Conservation (phyloP, 2,329 filamentous ascomycete genomes). For the Achaetomium macrosporum region DNA sequence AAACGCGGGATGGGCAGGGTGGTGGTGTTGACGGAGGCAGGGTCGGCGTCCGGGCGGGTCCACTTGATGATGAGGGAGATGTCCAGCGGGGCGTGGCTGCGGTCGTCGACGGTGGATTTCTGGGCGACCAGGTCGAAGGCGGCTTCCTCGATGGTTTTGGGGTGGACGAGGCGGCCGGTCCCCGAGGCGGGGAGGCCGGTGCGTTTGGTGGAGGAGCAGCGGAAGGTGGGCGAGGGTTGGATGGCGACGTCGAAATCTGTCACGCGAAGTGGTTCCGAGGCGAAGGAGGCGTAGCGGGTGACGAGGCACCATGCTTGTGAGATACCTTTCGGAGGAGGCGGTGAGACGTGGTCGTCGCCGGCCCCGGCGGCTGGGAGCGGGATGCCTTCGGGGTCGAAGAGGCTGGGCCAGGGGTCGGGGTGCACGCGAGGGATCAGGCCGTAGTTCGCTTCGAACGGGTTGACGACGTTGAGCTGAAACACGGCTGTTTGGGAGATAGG, state of each 20-base stretch:
- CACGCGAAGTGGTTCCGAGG: conserved; percentile 62
- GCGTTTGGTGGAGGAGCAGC: conserved; percentile 47
- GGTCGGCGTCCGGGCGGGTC: conserved; percentile 47
- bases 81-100: conserved; percentile 67
- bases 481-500: conserved; percentile 68
- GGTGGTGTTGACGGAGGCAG: conserved; percentile 51
- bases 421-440: conserved; percentile 78
- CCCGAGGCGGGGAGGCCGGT: conserved; percentile 29
- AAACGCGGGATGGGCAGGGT: conserved; percentile 73
- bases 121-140: conserved; percentile 69
- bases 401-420: conserved; percentile 74
- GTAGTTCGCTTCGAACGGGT: conserved; percentile 88
- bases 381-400: conserved; percentile 61
- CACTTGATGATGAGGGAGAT: conserved; percentile 71
- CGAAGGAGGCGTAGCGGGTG: conserved; percentile 71
- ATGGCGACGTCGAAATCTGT: conserved; percentile 46
- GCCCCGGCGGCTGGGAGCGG: conserved; percentile 25
- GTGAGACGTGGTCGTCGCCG: conserved; percentile 29
- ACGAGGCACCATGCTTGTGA: conserved; percentile 76
- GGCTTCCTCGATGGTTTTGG: conserved; percentile 65
- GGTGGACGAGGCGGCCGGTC: conserved; percentile 47
- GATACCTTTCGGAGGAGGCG: conserved; percentile 51
- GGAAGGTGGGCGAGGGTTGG: conserved; percentile 26
- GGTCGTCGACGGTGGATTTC: conserved; percentile 76
- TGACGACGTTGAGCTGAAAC: conserved; percentile 65